Conservation (phyloP, 2,329 filamentous ascomycete species). For the Pyricularia sp. region DNA sequence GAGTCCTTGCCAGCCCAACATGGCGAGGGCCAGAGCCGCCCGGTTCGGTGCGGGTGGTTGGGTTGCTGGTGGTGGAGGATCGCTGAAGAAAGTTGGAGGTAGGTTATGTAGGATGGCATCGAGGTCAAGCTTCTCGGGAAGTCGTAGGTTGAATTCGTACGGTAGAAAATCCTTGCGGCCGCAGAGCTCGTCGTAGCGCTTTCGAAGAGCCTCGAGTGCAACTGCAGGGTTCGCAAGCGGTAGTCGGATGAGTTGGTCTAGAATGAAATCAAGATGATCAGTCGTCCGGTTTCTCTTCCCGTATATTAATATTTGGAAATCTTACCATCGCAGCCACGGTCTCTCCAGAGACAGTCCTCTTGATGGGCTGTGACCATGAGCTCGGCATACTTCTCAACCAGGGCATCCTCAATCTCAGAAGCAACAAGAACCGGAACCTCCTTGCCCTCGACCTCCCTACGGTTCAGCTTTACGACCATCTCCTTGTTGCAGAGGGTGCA, state of each 20-base stretch:
- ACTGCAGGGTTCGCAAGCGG: constrained; percentile 52
- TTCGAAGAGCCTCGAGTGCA: constrained; percentile 47
- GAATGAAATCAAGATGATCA: constrained; percentile 12
- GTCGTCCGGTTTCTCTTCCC: constrained; percentile 2
- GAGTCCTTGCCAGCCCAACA: constrained; percentile 69
- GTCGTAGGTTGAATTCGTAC: constrained; percentile 51
- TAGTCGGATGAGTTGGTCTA: constrained; percentile 48
- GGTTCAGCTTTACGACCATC: constrained; percentile 69
- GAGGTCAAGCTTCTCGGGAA: constrained; percentile 43
- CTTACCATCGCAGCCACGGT: constrained; percentile 63
- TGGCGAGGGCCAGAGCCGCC: constrained; percentile 57
- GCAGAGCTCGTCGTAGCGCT: constrained; percentile 57
- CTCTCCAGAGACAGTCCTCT: constrained; percentile 78
- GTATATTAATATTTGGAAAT: constrained; percentile 34
- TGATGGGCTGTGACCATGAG: constrained; percentile 68
- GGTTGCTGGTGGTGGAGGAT: constrained; percentile 24
- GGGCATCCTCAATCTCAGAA: constrained; percentile 56
- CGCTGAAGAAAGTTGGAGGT: constrained; percentile 44
- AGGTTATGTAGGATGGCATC: constrained; percentile 40
- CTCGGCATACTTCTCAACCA: constrained; percentile 68
- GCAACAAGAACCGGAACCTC: constrained; percentile 43
- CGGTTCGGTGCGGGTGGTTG: constrained; percentile 35
- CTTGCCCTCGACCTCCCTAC: constrained; percentile 45
- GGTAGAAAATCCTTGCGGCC: constrained; percentile 45
- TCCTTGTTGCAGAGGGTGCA: constrained; percentile 82